Evolutionary conservation across 2,329 filamentous ascomycete species (phyloP).

Genomic region (Sporothrix pallida): DNA sequence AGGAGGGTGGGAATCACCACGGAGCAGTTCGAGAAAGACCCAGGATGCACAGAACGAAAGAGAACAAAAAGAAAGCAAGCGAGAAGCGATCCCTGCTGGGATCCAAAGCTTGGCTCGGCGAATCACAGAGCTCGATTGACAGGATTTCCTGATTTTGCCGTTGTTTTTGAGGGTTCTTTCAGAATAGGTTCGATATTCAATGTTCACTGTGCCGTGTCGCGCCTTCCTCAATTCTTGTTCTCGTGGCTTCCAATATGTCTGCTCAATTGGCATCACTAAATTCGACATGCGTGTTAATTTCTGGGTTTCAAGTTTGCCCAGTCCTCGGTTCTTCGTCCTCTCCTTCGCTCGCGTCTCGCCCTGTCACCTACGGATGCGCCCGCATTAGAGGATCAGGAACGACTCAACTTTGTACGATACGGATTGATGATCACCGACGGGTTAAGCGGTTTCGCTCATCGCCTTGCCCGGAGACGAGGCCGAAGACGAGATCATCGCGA

Average conservation of each 20-base stretch:
- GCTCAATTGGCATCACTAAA: no score
- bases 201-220: background rate
- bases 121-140: constrained; percentile 30
- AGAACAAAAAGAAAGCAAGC: background rate
- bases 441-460: background rate
- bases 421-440: background rate
- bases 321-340: background rate
- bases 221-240: background rate
- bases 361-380: background rate
- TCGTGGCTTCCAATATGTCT: background rate
- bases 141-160: background rate
- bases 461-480: background rate
- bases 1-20: constrained; percentile 27
- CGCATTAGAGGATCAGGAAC: background rate
- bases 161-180: background rate
- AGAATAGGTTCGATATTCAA: no score
- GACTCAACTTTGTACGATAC: background rate
- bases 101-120: constrained; percentile 20
- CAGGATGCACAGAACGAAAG: background rate
- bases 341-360: no score
- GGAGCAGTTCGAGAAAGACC: background rate
- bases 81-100: constrained; percentile 4
- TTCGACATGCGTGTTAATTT: no score
- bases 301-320: no score
- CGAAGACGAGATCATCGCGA: background rate